phyloP scores from a whole-genome alignment of 225 moss, liverwort and hornwort species.

The Climacium dendroides region DNA sequence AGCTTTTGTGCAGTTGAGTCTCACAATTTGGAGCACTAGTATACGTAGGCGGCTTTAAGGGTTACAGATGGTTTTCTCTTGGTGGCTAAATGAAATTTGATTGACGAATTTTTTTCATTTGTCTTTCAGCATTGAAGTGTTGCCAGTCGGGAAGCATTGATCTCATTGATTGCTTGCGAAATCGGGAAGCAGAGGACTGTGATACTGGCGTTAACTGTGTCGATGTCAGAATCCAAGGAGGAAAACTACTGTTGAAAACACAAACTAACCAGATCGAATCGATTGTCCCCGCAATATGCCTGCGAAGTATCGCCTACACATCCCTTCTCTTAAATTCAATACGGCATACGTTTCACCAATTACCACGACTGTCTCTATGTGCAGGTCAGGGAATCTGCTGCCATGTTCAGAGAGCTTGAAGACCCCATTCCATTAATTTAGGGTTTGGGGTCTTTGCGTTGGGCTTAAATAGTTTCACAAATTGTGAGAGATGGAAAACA shows the following conservation, averaged over 20 bases:
- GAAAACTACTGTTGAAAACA: not conserved
- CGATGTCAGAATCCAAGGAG: not conserved
- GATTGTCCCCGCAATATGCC: not conserved
- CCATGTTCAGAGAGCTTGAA: not conserved
- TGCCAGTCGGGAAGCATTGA: slow-evolving; percentile 10
- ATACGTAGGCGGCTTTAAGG: too few relatives aligned
- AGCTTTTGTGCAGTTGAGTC: not conserved
- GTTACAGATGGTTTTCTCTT: not conserved
- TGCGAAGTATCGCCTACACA: not conserved
- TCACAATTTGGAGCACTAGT: not conserved
- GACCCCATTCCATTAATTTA: not conserved
- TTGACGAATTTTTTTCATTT: not conserved
- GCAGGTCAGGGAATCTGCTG: not conserved
- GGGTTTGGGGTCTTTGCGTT: not conserved
- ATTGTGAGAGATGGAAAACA: not conserved
- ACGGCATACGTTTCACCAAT: not conserved
- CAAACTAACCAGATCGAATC: not conserved
- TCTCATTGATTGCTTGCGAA: slow-evolving; percentile 1
- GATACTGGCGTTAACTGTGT: not conserved
- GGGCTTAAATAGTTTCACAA: not conserved
- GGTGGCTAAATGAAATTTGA: not conserved
- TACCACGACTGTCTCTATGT: not conserved
- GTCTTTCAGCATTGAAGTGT: slow-evolving; percentile 22
- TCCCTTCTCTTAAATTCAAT: not conserved
- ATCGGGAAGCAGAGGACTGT: not conserved